Conservation (phyloP, 768 basidiomycete genomes). For the Nevesoporus exiguus region DNA sequence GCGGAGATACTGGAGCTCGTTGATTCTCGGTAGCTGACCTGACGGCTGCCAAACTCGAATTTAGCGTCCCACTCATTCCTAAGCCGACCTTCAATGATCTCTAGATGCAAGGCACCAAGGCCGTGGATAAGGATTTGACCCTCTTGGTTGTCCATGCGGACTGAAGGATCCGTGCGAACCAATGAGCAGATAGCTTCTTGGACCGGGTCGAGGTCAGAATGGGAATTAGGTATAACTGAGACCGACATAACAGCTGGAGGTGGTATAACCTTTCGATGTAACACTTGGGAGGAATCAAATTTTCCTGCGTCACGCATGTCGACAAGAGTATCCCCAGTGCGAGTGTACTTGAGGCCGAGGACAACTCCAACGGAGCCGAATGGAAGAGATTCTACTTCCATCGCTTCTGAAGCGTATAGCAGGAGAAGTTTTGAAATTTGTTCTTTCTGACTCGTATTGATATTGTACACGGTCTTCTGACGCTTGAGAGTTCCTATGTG, state of each 20-base stretch:
- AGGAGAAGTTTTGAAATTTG: constrained; percentile 71
- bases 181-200: constrained; percentile 71
- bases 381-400: constrained; percentile 77
- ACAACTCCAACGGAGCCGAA: constrained; percentile 85
- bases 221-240: constrained; percentile 76
- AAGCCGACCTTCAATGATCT: constrained; percentile 81
- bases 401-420: constrained; percentile 69
- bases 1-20: constrained; percentile 25
- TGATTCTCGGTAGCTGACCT: constrained; percentile 79
- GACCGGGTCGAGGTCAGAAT: constrained; percentile 74
- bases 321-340: constrained; percentile 84
- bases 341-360: constrained; percentile 76
- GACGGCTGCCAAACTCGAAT: constrained; percentile 73
- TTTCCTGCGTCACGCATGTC: constrained; percentile 42
- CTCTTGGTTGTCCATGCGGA: constrained; percentile 75
- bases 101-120: constrained; percentile 82
- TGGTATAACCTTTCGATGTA: constrained; percentile 62
- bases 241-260: constrained; percentile 85
- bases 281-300: constrained; percentile 33
- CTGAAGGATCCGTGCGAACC: constrained; percentile 85
- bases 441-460: constrained; percentile 66
- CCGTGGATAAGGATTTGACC: constrained; percentile 84
- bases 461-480: constrained; percentile 60
- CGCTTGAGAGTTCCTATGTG: constrained; percentile 58
- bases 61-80: constrained; percentile 74